Evolutionary conservation across 208 protist genomes (phyloP).

Genomic region (Entamoeba dispar): DNA sequence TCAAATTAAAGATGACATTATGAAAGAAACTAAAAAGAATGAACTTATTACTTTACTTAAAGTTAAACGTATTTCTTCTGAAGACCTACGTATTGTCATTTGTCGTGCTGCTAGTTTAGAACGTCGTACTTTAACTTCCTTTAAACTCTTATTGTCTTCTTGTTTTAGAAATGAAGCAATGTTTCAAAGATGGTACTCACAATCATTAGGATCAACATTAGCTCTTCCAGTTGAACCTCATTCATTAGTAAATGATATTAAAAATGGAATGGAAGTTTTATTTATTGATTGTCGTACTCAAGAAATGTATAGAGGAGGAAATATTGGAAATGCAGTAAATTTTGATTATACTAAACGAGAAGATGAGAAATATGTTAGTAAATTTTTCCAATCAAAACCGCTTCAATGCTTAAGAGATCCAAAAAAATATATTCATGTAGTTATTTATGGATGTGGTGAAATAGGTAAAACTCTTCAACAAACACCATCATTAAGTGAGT

Average conservation of each 20-base stretch:
- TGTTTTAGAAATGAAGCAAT: background rate
- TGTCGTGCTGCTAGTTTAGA: background rate
- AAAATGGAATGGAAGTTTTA: background rate
- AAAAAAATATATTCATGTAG: background rate
- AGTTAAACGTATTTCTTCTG: background rate
- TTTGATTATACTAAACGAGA: background rate
- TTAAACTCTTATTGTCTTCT: background rate
- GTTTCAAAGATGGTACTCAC: background rate
- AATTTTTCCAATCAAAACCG: background rate
- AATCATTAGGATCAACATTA: background rate
- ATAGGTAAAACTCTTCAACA: background rate
- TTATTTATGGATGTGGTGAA: background rate
- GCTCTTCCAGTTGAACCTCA: background rate
- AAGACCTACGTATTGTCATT: background rate
- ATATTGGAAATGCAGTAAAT: background rate
- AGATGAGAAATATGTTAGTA: background rate
- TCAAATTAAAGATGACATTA: background rate
- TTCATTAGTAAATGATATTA: background rate
- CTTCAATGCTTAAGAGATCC: background rate
- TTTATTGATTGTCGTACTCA: background rate
- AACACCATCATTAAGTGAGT: background rate
- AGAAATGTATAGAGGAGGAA: background rate
- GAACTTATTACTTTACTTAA: background rate
- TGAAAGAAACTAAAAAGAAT: background rate
- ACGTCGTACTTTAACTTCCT: background rate